A percentile compares a stretch with the other conserved stretches of the same genome.
These are phyloP conservation scores for Arthrobotrys pseudoclavata DNA, from an alignment of 2,329 filamentous ascomycete species.

Conservation along the genomic window DNA sequence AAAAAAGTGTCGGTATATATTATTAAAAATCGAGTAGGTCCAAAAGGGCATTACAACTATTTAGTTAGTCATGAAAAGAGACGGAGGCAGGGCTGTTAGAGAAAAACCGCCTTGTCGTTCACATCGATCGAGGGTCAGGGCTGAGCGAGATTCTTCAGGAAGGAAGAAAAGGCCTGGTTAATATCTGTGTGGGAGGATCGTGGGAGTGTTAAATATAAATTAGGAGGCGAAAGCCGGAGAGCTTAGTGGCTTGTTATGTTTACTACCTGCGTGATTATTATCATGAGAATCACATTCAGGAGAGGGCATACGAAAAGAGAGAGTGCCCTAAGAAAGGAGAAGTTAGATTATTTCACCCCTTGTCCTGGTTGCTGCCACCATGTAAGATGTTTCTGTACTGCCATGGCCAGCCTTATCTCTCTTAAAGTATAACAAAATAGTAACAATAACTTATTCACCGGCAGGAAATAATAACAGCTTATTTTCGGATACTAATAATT, in stretches of 20 bases:
- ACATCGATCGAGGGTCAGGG: conserved; percentile 56
- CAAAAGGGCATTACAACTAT: conserved; percentile 57
- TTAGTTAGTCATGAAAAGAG: conserved; percentile 41
- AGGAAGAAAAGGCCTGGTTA: conserved; percentile 46
- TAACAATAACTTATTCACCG: conserved; percentile 23
- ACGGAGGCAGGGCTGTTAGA: conserved; percentile 25
- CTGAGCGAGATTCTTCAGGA: conserved; percentile 54
- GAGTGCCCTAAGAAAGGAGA: conserved; percentile 53
- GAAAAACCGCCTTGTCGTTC: conserved; percentile 56
- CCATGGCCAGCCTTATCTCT: conserved; percentile 52
- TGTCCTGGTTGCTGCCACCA: conserved; percentile 48
- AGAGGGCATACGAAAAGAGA: conserved; percentile 49
- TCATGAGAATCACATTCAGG: conserved; percentile 59
- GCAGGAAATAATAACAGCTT: conserved; percentile 43
- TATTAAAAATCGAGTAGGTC: conserved; percentile 31
- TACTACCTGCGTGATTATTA: conserved; percentile 56
- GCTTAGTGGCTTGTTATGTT: conserved; percentile 42
- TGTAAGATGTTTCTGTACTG: conserved; percentile 38
- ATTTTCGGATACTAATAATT: conserved; percentile 54
- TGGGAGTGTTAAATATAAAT: conserved; percentile 60
- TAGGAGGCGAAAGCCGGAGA: conserved; percentile 55
- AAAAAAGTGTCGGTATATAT: conserved; percentile 45
- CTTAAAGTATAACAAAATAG: conserved; percentile 31
- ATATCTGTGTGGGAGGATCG: conserved; percentile 55
- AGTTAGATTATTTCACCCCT: conserved; percentile 50